A percentile compares a stretch with the other conserved stretches of the same genome.
phyloP scores from a whole-genome alignment of 208 protist genomes.

The Naegleria lovaniensis region DNA sequence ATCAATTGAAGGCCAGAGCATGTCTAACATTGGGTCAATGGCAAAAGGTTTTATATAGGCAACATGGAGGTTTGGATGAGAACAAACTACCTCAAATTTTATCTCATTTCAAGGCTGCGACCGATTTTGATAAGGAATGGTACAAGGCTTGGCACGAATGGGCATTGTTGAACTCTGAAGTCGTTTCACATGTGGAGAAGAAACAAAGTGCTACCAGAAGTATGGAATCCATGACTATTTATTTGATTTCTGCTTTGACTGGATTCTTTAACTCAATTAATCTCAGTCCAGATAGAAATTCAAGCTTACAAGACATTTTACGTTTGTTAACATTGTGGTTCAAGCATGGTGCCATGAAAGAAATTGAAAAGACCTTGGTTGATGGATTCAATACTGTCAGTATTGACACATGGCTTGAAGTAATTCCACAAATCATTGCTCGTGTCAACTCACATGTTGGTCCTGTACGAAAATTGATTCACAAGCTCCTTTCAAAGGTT shows the following conservation, averaged over 20 bases:
- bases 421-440: slow-evolving; percentile 99
- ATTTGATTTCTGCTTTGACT: slow-evolving; percentile 68
- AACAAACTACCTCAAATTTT: slow-evolving; percentile 42
- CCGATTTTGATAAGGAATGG: slow-evolving; percentile 73
- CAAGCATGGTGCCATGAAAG: slow-evolving; percentile 65
- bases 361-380: slow-evolving; percentile 58
- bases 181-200: slow-evolving; percentile 55
- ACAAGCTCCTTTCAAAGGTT: slow-evolving; percentile 82
- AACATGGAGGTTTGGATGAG: slow-evolving; percentile 6
- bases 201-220: not conserved
- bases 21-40: not conserved
- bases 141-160: slow-evolving; percentile 96
- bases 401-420: slow-evolving; percentile 96
- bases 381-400: slow-evolving; percentile 77
- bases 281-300: slow-evolving; percentile 46
- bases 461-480: slow-evolving; percentile 77
- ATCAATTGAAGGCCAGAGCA: not conserved
- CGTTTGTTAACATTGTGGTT: slow-evolving; percentile 98
- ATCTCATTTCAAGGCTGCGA: slow-evolving; percentile 62
- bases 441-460: slow-evolving; percentile 84
- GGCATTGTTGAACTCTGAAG: slow-evolving; percentile 90
- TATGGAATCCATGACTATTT: not conserved
- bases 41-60: not conserved
- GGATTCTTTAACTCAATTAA: slow-evolving; percentile 94
- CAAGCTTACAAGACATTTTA: slow-evolving; percentile 90